Conservation (phyloP, 306 rosid genomes). For the Prosopis cineraria region DNA sequence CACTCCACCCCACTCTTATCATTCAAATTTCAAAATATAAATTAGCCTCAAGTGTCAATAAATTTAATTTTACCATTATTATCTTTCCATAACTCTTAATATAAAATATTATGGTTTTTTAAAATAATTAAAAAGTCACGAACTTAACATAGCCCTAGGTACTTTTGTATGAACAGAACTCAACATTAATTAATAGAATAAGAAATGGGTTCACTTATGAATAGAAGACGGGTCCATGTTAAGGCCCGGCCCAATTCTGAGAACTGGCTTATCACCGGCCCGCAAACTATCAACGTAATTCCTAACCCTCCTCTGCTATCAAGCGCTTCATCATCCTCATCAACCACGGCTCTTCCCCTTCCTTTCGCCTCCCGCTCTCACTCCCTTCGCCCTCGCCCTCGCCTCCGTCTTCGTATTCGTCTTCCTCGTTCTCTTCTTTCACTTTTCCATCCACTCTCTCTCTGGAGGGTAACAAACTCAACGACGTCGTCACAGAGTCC, state of each 20-base stretch:
- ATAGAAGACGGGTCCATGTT: neutral
- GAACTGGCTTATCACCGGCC: slow-evolving; percentile 20
- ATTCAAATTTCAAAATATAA: neutral
- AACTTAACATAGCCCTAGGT: neutral
- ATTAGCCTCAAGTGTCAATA: neutral
- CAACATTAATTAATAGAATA: neutral
- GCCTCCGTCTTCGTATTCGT: slow-evolving; percentile 5
- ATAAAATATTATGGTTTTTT: too few species aligned
- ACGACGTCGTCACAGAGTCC: slow-evolving; percentile 52
- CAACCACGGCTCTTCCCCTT: slow-evolving; percentile 44
- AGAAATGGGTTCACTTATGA: slow-evolving; percentile 7
- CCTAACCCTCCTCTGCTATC: slow-evolving; percentile 81
- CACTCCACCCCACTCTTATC: neutral
- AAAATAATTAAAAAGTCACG: neutral
- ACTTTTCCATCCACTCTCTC: slow-evolving; percentile 13
- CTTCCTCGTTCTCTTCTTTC: slow-evolving; percentile 18
- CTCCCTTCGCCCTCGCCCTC: neutral
- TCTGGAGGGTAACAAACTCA: slow-evolving; percentile 51
- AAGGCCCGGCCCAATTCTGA: slow-evolving; percentile 22
- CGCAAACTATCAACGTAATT: slow-evolving; percentile 53
- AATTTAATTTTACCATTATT: too few species aligned
- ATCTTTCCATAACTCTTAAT: too few species aligned
- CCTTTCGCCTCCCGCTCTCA: neutral
- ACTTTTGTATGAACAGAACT: neutral
- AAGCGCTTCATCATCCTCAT: slow-evolving; percentile 53